Conservation (phyloP, 2,329 filamentous ascomycete species). For the Ophiostoma perfectum region DNA sequence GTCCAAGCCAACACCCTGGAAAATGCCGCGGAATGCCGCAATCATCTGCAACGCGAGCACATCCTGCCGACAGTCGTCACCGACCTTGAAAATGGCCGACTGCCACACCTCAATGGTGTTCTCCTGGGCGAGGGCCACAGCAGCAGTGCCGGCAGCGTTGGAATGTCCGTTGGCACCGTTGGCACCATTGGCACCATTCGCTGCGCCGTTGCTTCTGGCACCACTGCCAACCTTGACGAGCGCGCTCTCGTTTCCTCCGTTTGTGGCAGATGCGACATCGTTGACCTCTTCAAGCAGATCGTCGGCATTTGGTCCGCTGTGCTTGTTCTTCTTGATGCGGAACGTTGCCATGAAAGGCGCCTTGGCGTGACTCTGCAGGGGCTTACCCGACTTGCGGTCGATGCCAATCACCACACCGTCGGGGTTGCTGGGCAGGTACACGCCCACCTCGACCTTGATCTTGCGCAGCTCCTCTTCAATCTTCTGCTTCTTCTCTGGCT, state of each 20-base stretch:
- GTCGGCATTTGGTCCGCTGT: slow-evolving; percentile 44
- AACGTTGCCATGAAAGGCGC: slow-evolving; percentile 99
- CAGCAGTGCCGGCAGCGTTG: not conserved
- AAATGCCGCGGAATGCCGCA: slow-evolving; percentile 92
- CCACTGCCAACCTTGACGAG: slow-evolving; percentile 16
- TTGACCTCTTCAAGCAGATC: slow-evolving; percentile 47
- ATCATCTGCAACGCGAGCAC: slow-evolving; percentile 97
- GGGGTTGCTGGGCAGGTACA: slow-evolving; percentile 94
- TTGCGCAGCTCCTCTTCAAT: slow-evolving; percentile 97
- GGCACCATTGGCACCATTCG: not conserved
- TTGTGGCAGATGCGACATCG: slow-evolving; percentile 30
- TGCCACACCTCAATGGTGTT: slow-evolving; percentile 93
- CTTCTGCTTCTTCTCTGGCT: slow-evolving; percentile 97
- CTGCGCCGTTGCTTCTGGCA: not conserved
- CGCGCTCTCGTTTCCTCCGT: slow-evolving; percentile 25
- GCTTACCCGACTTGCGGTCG: slow-evolving; percentile 95
- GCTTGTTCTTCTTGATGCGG: slow-evolving; percentile 77
- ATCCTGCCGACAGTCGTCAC: slow-evolving; percentile 96
- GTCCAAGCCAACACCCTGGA: slow-evolving; percentile 88
- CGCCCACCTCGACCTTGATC: slow-evolving; percentile 93
- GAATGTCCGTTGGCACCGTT: not conserved
- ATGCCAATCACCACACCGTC: slow-evolving; percentile 97
- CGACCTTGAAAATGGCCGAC: slow-evolving; percentile 98
- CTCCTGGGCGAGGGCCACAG: slow-evolving; percentile 31
- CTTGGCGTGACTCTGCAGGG: slow-evolving; percentile 95